Evolutionary conservation across 2,329 filamentous ascomycete species (phyloP), one percentile per base, ranked within the genome.

Genomic region (Aspergillus pseudonomiae): DNA sequence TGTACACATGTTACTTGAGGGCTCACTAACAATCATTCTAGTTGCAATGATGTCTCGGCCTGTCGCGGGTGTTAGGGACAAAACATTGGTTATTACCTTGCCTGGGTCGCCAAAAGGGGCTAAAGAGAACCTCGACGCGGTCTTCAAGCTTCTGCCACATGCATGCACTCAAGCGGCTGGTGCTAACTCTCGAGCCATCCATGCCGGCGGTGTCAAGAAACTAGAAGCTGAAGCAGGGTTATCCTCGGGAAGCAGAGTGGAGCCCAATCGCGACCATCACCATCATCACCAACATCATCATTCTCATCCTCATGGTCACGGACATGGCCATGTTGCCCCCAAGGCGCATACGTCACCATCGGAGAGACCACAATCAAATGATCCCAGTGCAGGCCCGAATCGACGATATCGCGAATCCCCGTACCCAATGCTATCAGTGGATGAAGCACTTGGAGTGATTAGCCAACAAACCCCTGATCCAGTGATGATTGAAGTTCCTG

Each of bases 41-140:
- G 93, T 99, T 80, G 95, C 95, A 52, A 90, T 97, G 82, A 99
- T 99, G 95, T 92, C 95, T 58, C 88, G 95, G 53, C 95, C 95
- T 5, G 91, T 96, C 14, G 95, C 95, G 26, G 95, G 95, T 3
- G 89, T 96, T 3, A 85, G 95, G 36, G 89, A 94, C 66, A 88
- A 88, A 64, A 90, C 92, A 0, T 79, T 99, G 59, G 91, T 99
- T 28, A 80, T 97, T 65, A 99, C 95, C 0, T 82, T 99, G 4
- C 95, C 95, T 0, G 95, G 95, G 1, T 98, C 94, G 0, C 95
- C 95, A 0, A 98, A 98, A 77, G 95, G 94, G 1, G 95, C 95
- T 10, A 92, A 89, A 73, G 95, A 99, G 81, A 99, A 98, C 73
- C 85, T 99, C 0, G 89, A 95, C 73, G 89, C 94, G 1, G 84